phyloP scores from a whole-genome alignment of 495 filamentous ascomycete genomes.

The Bryoglossum gracile region DNA sequence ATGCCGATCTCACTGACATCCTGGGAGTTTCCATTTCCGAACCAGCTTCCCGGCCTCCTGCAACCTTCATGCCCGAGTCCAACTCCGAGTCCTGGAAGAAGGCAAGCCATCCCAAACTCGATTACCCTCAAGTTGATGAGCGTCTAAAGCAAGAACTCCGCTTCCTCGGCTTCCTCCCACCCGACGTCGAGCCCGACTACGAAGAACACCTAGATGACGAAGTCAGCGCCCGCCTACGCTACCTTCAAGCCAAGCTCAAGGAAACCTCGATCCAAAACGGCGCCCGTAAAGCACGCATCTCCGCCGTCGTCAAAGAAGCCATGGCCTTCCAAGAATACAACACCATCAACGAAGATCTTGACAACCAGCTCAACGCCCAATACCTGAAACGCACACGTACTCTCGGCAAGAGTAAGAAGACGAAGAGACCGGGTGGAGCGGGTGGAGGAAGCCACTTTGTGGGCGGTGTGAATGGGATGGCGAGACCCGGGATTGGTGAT shows the following conservation, averaged over 20 bases:
- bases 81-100: constrained; percentile 51
- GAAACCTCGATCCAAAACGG: constrained; percentile 79
- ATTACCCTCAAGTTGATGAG: constrained; percentile 80
- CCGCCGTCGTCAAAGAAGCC: constrained; percentile 77
- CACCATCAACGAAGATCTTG: constrained; percentile 94
- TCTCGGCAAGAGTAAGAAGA: constrained; percentile 87
- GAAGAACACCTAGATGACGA: constrained; percentile 92
- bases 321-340: constrained; percentile 94
- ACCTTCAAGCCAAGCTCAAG: constrained; percentile 73
- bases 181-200: constrained; percentile 64
- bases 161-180: constrained; percentile 82
- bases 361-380: constrained; percentile 88
- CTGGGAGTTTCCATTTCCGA: constrained; percentile 34
- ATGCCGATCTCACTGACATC: constrained; percentile 34
- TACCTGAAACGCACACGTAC: constrained; percentile 96
- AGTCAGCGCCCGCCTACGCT: constrained; percentile 78
- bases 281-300: constrained; percentile 76
- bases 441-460: constrained; percentile 46
- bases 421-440: constrained; percentile 64
- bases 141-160: constrained; percentile 84
- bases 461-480: constrained; percentile 45
- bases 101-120: constrained; percentile 55
- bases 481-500: constrained; percentile 83
- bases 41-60: constrained; percentile 48
- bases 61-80: constrained; percentile 71